Evolutionary conservation across 805 yeast species (phyloP).

Genomic region (Maudiozyma serrabonitensis): DNA sequence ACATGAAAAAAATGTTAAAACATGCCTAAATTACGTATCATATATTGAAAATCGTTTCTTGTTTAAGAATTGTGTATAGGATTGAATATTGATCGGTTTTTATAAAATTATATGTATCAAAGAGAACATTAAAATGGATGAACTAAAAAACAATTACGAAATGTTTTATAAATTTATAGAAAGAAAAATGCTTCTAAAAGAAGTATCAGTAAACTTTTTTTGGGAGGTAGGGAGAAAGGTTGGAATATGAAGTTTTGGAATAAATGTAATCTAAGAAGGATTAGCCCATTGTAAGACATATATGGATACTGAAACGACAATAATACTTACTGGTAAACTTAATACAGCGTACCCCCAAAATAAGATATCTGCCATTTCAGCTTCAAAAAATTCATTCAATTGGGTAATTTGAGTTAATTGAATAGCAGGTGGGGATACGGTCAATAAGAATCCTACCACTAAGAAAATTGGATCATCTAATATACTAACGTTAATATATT

Average conservation of each 20-base stretch:
- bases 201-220: too few species aligned
- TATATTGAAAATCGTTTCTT: neutral
- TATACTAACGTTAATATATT: conserved; percentile 54
- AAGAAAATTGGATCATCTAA: conserved; percentile 75
- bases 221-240: too few species aligned
- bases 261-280: neutral
- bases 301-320: conserved; percentile 59
- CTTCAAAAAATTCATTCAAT: conserved; percentile 62
- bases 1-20: too few species aligned
- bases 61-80: too few species aligned
- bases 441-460: conserved; percentile 64
- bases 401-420: conserved; percentile 77
- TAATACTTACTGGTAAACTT: conserved; percentile 67
- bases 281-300: conserved; percentile 36
- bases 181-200: too few species aligned
- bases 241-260: neutral
- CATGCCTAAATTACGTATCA: too few species aligned
- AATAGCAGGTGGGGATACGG: conserved; percentile 76
- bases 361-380: conserved; percentile 73
- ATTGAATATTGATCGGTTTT: too few species aligned
- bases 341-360: conserved; percentile 76
- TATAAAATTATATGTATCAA: too few species aligned
- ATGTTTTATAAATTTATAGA: too few species aligned
- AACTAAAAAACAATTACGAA: too few species aligned
- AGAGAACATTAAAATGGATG: too few species aligned